Base-by-base conservation (phyloP, 2,329 filamentous ascomycete genomes). In the Elsinoe necatrix region DNA sequence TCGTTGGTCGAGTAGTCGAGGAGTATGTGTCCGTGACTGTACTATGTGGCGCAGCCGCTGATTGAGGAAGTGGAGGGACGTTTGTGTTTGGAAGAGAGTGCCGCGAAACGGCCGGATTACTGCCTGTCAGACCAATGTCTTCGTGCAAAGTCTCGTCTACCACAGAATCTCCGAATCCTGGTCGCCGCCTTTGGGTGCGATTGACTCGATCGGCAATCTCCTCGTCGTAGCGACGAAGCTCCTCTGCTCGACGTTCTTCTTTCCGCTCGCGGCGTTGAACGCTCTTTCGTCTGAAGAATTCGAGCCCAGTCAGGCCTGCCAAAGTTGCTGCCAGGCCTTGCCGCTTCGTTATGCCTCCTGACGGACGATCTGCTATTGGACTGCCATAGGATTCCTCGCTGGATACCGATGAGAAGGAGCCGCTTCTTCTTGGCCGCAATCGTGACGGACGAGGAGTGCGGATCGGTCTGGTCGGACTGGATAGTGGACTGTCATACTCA, bases 191-290 rank as follows among this genome's bases (percentile, higher is more conserved):
- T 20, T 56, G 54, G 16, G 54, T 56, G 12, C 66, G 65, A 45
- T 69, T 69, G 60, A 65, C 69, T n/a, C 58, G 56, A 14, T 67
- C 62, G 37, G 68, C 65, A n/a, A 73, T 71, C 20, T 73, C 66
- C n/a, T 74, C 69, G 11, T 75, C 72, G 59, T 75, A 76, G 59
- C 71, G 73, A 55, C 74, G 74, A 57, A 79, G 69, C 43, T 74
- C 74, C 52, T 78, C 80, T 4, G 87, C 79, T 20, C 82, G 80
- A 55, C 82, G 78, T 61, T 83, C 76, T 56, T 84, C 80, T 56
- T 68, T 82, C 68, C 62, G 80, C 72, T 67, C 85, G 77, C 66
- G 79, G 72, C 67, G 76, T 68, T 62, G 80, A 75, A 66, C 68
- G 57, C 71, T 72, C 61, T 72, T 74, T 55, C 76, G 71, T 60